Conservation (phyloP, 2,329 filamentous ascomycete genomes). For the Ophiocordyceps sinensis region DNA sequence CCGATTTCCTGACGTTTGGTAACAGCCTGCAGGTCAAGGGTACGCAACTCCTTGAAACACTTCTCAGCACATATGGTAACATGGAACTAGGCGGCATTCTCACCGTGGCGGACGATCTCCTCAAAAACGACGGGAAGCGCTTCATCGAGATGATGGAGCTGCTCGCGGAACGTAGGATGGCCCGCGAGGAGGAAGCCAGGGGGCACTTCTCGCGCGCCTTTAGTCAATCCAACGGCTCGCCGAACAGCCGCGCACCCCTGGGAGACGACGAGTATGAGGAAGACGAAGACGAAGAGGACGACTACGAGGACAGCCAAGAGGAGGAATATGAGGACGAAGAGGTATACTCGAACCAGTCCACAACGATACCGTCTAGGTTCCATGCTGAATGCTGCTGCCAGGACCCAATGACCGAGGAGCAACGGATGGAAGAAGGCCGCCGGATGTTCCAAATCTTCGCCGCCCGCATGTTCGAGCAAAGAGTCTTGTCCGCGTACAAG, state of each 20-base stretch:
- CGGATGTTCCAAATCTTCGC: conserved; percentile 99
- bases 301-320: conserved; percentile 47
- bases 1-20: conserved; percentile 94
- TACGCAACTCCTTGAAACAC: conserved; percentile 34
- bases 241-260: conserved; percentile 61
- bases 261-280: conserved; percentile 58
- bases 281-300: conserved; percentile 49
- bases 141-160: conserved; percentile 99
- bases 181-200: conserved; percentile 75
- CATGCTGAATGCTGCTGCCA: conserved; percentile 37
- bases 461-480: conserved; percentile 96
- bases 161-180: conserved; percentile 92
- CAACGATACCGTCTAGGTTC: conserved; percentile 23
- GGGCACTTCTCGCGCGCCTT: conserved; percentile 47
- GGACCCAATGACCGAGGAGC: conserved; percentile 95
- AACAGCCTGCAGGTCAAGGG: conserved; percentile 91
- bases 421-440: conserved; percentile 96
- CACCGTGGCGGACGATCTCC: conserved; percentile 92
- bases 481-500: conserved; percentile 90
- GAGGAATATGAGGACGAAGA: conserved; percentile 70
- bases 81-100: conserved; percentile 74
- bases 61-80: conserved; percentile 30
- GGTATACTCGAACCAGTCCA: conserved; percentile 35
- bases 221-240: conserved; percentile 45
- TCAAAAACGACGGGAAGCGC: conserved; percentile 98